Evolutionary conservation across 345 rosid species (phyloP).

Genomic region (Eucalyptus grandis): DNA sequence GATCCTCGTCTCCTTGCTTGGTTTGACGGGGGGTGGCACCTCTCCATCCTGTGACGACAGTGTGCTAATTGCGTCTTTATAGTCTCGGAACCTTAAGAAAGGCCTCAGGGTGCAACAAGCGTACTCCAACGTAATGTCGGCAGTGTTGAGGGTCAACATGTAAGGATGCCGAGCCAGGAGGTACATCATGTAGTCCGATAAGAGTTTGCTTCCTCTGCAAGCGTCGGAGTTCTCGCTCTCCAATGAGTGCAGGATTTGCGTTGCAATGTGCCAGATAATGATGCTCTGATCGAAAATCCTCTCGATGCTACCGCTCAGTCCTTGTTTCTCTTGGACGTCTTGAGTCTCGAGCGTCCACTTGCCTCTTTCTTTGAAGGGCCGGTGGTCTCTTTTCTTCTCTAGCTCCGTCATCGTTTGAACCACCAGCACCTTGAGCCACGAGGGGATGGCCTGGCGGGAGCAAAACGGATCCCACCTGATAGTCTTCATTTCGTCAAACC

Average conservation of each 20-base stretch:
- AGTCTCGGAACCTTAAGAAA: background rate
- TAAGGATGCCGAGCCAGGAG: background rate
- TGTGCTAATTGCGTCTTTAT: background rate
- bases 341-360: background rate
- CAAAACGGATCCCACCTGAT: background rate
- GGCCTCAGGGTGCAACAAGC: background rate
- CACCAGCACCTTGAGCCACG: background rate
- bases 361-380: background rate
- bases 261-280: conserved; percentile 2
- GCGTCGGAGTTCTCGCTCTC: background rate
- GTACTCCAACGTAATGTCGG: background rate
- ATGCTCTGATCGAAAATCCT: background rate
- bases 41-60: background rate
- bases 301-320: background rate
- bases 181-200: background rate
- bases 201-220: background rate
- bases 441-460: background rate
- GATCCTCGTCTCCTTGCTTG: background rate
- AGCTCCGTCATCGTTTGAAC: background rate
- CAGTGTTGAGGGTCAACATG: background rate
- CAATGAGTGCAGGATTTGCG: background rate
- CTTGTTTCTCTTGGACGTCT: background rate
- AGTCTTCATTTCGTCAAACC: background rate
- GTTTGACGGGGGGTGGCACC: background rate
- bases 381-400: background rate